Evolutionary conservation across 768 basidiomycete genomes (phyloP).

Genomic region (Suillus alpinus): DNA sequence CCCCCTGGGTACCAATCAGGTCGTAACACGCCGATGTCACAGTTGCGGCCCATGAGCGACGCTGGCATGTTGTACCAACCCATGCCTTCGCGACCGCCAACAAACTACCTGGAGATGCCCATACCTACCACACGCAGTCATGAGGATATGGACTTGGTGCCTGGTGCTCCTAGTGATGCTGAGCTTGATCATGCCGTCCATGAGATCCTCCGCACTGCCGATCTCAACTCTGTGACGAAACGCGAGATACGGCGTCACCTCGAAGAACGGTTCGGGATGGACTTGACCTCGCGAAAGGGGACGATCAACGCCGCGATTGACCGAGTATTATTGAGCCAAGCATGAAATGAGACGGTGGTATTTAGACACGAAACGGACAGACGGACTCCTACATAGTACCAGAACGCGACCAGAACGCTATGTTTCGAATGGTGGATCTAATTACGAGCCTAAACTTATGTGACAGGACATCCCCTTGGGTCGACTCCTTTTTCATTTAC

Average conservation of each 20-base stretch:
- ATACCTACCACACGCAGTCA: constrained; percentile 55
- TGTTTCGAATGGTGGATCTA: constrained; percentile 9
- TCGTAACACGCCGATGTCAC: constrained; percentile 56
- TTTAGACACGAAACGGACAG: constrained; percentile 1
- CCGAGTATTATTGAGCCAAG: constrained; percentile 57
- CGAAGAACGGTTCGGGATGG: constrained; percentile 79
- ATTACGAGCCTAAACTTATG: constrained; percentile 3
- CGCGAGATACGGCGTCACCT: constrained; percentile 82
- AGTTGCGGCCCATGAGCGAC: constrained; percentile 33
- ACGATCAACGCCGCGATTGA: constrained; percentile 81
- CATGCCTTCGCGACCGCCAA: constrained; percentile 65
- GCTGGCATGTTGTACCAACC: constrained; percentile 51
- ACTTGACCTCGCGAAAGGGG: constrained; percentile 66
- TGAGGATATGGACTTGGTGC: constrained; percentile 45
- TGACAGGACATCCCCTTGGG: neutral
- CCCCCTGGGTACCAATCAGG: constrained; percentile 78
- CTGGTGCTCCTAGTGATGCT: constrained; percentile 54
- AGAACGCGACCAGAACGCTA: constrained; percentile 3
- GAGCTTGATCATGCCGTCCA: constrained; percentile 78
- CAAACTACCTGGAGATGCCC: constrained; percentile 75
- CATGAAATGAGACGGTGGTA: constrained; percentile 8
- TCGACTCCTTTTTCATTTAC: neutral
- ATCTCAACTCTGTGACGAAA: constrained; percentile 90
- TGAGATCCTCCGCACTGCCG: constrained; percentile 69
- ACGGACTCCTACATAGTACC: neutral